Conservation (phyloP, 768 basidiomycete genomes). For the Polyporus arcularius region DNA sequence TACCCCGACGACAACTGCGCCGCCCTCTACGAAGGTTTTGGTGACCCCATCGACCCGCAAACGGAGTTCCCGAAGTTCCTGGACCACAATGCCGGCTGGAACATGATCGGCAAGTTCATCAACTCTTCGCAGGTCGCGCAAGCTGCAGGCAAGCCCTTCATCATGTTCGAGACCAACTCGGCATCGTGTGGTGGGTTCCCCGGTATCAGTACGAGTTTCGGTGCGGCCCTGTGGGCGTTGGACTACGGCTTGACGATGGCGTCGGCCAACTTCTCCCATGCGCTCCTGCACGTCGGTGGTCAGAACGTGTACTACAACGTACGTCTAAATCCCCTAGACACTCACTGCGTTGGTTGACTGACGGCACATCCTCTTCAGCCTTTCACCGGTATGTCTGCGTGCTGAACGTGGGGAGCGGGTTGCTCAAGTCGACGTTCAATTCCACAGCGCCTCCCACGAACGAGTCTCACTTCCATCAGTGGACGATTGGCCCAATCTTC, state of each 20-base stretch:
- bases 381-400: constrained; percentile 41
- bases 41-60: constrained; percentile 35
- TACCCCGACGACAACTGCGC: constrained; percentile 39
- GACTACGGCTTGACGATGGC: constrained; percentile 54
- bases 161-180: constrained; percentile 58
- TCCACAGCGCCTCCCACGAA: constrained; percentile 44
- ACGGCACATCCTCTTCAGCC: constrained; percentile 32
- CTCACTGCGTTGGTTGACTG: background rate
- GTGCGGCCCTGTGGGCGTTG: constrained; percentile 50
- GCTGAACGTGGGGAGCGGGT: background rate
- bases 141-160: constrained; percentile 37
- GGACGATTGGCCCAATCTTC: constrained; percentile 51
- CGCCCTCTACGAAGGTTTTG: constrained; percentile 28
- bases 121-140: constrained; percentile 36
- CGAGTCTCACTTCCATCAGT: constrained; percentile 36
- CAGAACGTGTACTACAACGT: constrained; percentile 55
- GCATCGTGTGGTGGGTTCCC: constrained; percentile 58
- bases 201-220: constrained; percentile 52
- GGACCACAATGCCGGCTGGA: constrained; percentile 41
- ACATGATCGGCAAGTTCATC: constrained; percentile 39
- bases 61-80: constrained; percentile 44
- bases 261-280: constrained; percentile 46
- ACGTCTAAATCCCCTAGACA: constrained; percentile 20
- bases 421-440: background rate
- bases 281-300: constrained; percentile 50